Evolutionary conservation across 2,329 filamentous ascomycete species (phyloP).

Genomic region (Teratosphaeria nubilosa): DNA sequence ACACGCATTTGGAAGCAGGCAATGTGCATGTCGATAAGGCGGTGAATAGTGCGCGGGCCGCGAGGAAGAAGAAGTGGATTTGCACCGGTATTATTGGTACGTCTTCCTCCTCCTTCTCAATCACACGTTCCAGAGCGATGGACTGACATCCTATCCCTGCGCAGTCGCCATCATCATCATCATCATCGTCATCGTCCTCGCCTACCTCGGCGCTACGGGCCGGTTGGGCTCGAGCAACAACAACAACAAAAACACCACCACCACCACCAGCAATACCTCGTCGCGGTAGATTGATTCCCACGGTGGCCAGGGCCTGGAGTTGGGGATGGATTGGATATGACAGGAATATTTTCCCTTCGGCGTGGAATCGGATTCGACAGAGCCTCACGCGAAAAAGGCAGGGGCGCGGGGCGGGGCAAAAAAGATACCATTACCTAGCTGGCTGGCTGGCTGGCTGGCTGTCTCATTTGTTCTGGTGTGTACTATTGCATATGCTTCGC

Average conservation of each 20-base stretch:
- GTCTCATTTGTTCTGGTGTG: too few species aligned
- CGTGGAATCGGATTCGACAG: too few species aligned
- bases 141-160: neutral
- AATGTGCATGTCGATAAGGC: conserved; percentile 76
- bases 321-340: too few species aligned
- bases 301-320: too few species aligned
- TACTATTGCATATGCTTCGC: too few species aligned
- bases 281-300: neutral
- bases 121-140: conserved; percentile 9
- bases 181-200: conserved; percentile 31
- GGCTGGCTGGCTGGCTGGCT: too few species aligned
- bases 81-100: conserved; percentile 65
- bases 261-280: neutral
- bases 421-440: too few species aligned
- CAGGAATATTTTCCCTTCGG: too few species aligned
- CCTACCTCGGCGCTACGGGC: conserved; percentile 18
- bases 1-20: conserved; percentile 73
- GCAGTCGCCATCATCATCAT: conserved; percentile 23
- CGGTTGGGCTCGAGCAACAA: conserved; percentile 7
- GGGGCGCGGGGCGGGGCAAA: too few species aligned
- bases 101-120: conserved; percentile 25
- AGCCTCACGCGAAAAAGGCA: too few species aligned
- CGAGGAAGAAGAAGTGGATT: conserved; percentile 93
- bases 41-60: conserved; percentile 68
- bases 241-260: conserved; percentile 7